Conservation (phyloP, 2,329 filamentous ascomycete species). For the Sclerotinia glacialis region DNA sequence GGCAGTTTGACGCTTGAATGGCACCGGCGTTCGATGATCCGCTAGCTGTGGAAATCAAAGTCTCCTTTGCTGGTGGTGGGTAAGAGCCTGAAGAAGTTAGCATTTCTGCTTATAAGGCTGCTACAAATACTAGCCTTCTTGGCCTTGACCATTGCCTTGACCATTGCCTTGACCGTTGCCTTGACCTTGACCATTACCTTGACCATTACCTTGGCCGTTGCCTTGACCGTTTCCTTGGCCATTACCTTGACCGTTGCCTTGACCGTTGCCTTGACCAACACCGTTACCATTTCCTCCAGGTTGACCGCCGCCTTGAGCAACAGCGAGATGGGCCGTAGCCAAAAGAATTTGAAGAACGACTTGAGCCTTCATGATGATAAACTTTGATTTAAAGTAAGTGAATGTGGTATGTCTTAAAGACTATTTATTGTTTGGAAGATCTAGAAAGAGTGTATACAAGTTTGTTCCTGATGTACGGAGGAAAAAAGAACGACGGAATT, state of each 20-base stretch:
- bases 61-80: not conserved
- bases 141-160: not conserved
- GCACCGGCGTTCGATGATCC: not conserved
- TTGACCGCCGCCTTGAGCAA: not conserved
- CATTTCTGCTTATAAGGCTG: not conserved
- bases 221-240: not conserved
- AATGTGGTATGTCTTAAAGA: conserved; percentile 9
- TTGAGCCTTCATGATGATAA: conserved; percentile 15
- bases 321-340: conserved; percentile 10
- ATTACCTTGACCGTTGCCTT: not conserved
- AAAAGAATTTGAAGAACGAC: not conserved
- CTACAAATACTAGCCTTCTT: not conserved
- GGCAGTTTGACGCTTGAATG: not conserved
- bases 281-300: not conserved
- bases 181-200: not conserved
- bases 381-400: conserved; percentile 11
- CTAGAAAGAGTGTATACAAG: conserved; percentile 22
- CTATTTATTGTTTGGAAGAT: conserved; percentile 17
- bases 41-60: not conserved
- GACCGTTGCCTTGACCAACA: not conserved
- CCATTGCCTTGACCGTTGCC: not conserved
- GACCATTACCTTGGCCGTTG: not conserved
- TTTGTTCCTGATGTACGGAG: conserved; percentile 9
- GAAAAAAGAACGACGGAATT: not conserved
- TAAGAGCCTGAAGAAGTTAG: not conserved